A percentile compares a stretch with the other conserved stretches of the same genome.
These are phyloP conservation scores for Heteromeles arbutifolia DNA, from an alignment of 306 rosid genomes.

Conservation along the genomic window DNA sequence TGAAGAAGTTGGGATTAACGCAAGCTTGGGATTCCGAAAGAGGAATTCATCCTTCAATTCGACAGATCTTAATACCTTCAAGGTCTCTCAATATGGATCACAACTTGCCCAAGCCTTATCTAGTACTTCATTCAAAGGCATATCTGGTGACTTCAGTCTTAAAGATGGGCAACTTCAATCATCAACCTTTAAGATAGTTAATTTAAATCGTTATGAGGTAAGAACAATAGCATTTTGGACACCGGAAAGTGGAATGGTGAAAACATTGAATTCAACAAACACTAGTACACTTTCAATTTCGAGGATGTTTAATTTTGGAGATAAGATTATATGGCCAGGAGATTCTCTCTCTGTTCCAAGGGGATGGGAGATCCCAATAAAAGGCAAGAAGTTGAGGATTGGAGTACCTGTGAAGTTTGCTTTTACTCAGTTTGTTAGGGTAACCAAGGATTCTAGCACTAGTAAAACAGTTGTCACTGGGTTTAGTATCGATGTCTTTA, in stretches of 20 bases:
- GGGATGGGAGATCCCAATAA: conserved; percentile 33
- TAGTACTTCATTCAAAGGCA: conserved; percentile 27
- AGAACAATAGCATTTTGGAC: conserved; percentile 21
- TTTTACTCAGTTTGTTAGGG: conserved; percentile 14
- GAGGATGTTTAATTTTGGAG: background rate
- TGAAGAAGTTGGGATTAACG: conserved; percentile 15
- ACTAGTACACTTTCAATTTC: background rate
- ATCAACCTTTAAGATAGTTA: conserved; percentile 33
- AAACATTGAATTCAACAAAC: background rate
- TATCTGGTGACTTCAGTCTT: conserved; percentile 38
- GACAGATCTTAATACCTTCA: background rate
- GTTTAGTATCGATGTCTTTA: conserved; percentile 33
- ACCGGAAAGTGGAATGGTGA: background rate
- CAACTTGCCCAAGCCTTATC: conserved; percentile 11
- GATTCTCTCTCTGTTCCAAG: conserved; percentile 13
- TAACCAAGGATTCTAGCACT: background rate
- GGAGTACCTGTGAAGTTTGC: conserved; percentile 31
- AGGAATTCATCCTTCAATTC: background rate
- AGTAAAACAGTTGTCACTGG: conserved; percentile 2
- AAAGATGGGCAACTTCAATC: conserved; percentile 22
- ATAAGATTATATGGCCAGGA: conserved; percentile 36
- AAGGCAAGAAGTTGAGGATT: conserved; percentile 15
- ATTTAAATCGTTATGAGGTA: conserved; percentile 17
- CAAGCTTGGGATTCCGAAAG: background rate
- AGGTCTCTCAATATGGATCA: conserved; percentile 5